Evolutionary conservation across 441 rosid genomes (phyloP).

Genomic region (Arabidopsis lyrata): DNA sequence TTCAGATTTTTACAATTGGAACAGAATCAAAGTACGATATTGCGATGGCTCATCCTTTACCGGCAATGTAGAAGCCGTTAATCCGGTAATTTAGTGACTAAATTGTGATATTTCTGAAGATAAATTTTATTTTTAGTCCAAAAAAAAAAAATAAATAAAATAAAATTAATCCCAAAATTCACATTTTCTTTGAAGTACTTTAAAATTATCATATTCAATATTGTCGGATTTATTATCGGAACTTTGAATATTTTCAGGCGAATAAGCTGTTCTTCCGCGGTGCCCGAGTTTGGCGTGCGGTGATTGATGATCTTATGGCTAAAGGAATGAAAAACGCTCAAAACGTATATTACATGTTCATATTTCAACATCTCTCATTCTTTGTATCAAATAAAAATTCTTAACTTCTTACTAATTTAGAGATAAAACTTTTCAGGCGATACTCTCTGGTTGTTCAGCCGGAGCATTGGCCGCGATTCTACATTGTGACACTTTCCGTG

Average conservation of each 20-base stretch:
- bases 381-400: neutral
- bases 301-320: conserved; percentile 72
- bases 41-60: conserved; percentile 90
- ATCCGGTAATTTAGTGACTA: conserved; percentile 56
- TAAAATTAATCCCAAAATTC: neutral
- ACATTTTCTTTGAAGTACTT: neutral
- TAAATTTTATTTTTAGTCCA: neutral
- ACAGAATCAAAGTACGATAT: conserved; percentile 80
- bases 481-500: conserved; percentile 75
- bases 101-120: neutral
- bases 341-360: conserved; percentile 51
- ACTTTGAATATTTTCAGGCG: conserved; percentile 46
- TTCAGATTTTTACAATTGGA: conserved; percentile 84
- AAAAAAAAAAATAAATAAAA: too few relatives aligned
- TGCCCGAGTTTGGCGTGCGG: conserved; percentile 71
- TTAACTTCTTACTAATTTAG: neutral
- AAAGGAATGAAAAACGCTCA: conserved; percentile 80
- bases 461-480: conserved; percentile 88
- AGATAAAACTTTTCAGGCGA: conserved; percentile 55
- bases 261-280: conserved; percentile 74
- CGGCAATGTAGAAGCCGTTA: conserved; percentile 70
- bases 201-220: neutral
- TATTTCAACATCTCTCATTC: neutral
- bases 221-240: neutral
- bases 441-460: conserved; percentile 93